These are phyloP conservation scores for Dacryopinax primogenitus DNA, from an alignment of 768 basidiomycete species.

Conservation along the genomic window DNA sequence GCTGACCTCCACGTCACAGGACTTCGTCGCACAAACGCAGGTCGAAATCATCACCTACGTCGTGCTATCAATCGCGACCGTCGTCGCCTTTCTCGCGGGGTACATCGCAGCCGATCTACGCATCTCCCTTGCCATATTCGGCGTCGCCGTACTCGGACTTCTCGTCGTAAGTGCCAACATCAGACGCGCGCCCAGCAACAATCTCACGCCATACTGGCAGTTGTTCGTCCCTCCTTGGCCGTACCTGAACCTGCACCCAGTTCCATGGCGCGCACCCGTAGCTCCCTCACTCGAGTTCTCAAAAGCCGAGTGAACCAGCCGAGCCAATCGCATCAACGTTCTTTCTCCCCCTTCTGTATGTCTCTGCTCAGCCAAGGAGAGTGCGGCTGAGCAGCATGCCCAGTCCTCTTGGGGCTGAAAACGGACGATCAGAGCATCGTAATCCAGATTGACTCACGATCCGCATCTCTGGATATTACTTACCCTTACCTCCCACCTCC, in stretches of 20 bases:
- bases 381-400: too few species aligned
- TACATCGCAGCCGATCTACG: not conserved
- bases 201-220: not conserved
- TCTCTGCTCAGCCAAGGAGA: not conserved
- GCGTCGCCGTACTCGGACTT: not conserved
- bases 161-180: not conserved
- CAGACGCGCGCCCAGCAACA: not conserved
- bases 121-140: not conserved
- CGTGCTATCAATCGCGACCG: not conserved
- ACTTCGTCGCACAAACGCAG: not conserved
- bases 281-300: too few species aligned
- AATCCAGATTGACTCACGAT: too few species aligned
- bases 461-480: too few species aligned
- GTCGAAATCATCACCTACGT: not conserved
- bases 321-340: too few species aligned
- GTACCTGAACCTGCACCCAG: not conserved
- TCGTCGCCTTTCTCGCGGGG: not conserved
- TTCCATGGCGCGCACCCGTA: not conserved
- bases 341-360: too few species aligned
- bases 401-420: too few species aligned
- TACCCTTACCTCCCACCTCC: too few species aligned
- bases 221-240: not conserved
- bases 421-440: too few species aligned
- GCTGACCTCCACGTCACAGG: not conserved
- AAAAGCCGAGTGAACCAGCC: not conserved